Percentiles rank a stretch among this genome's conserved stretches.
phyloP scores from a whole-genome alignment of 2,329 filamentous ascomycete species.

The Sarocladium brachiariae region DNA sequence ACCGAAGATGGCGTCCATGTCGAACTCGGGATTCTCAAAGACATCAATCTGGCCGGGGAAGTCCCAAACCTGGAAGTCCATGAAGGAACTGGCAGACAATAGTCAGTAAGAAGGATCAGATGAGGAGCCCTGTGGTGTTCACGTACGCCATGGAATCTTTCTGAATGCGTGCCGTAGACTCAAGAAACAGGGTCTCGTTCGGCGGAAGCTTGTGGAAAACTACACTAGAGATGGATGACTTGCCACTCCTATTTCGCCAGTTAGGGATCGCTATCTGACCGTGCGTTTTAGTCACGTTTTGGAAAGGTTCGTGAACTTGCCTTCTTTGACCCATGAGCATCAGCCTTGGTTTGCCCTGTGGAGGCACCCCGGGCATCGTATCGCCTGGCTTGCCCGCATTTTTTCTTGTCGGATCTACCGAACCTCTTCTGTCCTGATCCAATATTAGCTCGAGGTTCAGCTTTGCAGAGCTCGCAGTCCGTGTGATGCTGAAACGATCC shows the following conservation, averaged over 20 bases:
- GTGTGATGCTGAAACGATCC: neutral
- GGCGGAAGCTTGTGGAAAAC: constrained; percentile 98
- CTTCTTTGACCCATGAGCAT: constrained; percentile 93
- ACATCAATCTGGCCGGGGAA: constrained; percentile 89
- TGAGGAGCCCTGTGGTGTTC: neutral
- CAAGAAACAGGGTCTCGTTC: constrained; percentile 90
- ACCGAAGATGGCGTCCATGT: constrained; percentile 89
- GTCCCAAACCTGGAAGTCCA: constrained; percentile 99
- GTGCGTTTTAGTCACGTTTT: no score
- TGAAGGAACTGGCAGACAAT: constrained; percentile 66
- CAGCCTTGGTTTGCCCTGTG: constrained; percentile 71
- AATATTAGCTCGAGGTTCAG: constrained; percentile 16
- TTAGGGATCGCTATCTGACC: no score
- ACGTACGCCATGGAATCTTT: constrained; percentile 92
- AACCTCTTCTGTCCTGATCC: constrained; percentile 6
- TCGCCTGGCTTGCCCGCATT: constrained; percentile 40
- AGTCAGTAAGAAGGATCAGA: constrained; percentile 14
- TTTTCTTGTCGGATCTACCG: constrained; percentile 33
- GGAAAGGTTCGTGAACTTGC: constrained; percentile 40
- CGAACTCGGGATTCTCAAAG: constrained; percentile 81
- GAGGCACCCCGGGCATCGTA: constrained; percentile 35
- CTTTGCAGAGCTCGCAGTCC: neutral
- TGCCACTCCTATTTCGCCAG: constrained; percentile 66
- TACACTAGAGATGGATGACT: constrained; percentile 96
- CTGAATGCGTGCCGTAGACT: constrained; percentile 89